These are phyloP conservation scores for Phytophthora chlamydospora DNA, from an alignment of 352 stramenopile species.

Conservation along the genomic window DNA sequence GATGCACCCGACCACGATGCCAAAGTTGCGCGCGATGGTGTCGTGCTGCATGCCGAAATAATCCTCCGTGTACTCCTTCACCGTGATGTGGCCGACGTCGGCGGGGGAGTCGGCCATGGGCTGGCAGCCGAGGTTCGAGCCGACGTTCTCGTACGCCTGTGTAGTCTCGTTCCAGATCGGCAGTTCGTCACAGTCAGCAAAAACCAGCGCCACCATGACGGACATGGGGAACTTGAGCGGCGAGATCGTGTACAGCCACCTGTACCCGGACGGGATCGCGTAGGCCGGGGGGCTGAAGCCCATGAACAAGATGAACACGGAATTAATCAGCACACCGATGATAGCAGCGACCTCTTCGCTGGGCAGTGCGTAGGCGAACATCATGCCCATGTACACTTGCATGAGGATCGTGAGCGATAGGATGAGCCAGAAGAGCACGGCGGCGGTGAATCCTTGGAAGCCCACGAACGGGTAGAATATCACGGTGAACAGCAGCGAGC, in stretches of 20 bases:
- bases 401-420: slow-evolving; percentile 36
- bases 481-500: slow-evolving; percentile 35
- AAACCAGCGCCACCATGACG: slow-evolving; percentile 24
- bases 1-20: slow-evolving; percentile 27
- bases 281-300: slow-evolving; percentile 53
- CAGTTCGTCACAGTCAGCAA: slow-evolving; percentile 34
- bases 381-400: slow-evolving; percentile 74
- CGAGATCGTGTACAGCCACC: slow-evolving; percentile 33
- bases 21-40: slow-evolving; percentile 35
- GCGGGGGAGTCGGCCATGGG: slow-evolving; percentile 17
- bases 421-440: slow-evolving; percentile 34
- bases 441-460: slow-evolving; percentile 3
- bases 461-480: slow-evolving; percentile 30
- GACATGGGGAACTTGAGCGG: slow-evolving; percentile 24
- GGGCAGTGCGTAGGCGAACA: slow-evolving; percentile 66
- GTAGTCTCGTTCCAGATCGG: slow-evolving; percentile 28
- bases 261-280: slow-evolving; percentile 35
- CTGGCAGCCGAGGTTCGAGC: slow-evolving; percentile 31
- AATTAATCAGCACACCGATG: slow-evolving; percentile 49
- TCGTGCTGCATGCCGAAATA: slow-evolving; percentile 28
- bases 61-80: slow-evolving; percentile 34
- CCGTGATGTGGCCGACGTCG: slow-evolving; percentile 21
- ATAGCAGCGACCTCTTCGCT: slow-evolving; percentile 49
- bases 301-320: slow-evolving; percentile 60
- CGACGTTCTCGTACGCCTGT: slow-evolving; percentile 13